These are phyloP conservation scores for Penicillium palitans DNA, from an alignment of 2,329 filamentous ascomycete species.

Conservation along the genomic window DNA sequence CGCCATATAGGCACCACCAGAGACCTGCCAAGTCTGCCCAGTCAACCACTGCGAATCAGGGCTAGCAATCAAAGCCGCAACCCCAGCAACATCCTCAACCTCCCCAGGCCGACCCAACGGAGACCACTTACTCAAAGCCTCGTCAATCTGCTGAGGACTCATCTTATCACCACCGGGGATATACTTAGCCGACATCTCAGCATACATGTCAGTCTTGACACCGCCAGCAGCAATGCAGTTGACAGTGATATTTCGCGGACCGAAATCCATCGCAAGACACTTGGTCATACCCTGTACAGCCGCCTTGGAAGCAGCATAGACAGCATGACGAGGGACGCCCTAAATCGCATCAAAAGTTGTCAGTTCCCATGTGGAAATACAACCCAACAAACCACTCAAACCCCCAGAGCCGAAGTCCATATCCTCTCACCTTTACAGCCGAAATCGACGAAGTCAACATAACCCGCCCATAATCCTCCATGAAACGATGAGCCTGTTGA, in stretches of 20 bases:
- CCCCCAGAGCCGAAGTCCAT: not conserved
- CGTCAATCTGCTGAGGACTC: constrained; percentile 21
- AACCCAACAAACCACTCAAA: not conserved
- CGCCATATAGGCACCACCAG: constrained; percentile 24
- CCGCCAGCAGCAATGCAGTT: constrained; percentile 28
- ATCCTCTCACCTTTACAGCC: constrained; percentile 19
- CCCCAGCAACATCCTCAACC: constrained; percentile 22
- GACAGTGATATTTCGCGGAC: constrained; percentile 24
- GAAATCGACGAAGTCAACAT: constrained; percentile 28
- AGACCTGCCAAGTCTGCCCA: constrained; percentile 27
- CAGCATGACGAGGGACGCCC: constrained; percentile 23
- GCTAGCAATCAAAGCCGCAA: constrained; percentile 26
- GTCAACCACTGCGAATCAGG: constrained; percentile 28
- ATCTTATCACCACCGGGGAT: constrained; percentile 23
- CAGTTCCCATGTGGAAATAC: not conserved
- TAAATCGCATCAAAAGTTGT: not conserved
- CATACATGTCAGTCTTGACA: constrained; percentile 28
- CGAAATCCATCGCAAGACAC: constrained; percentile 26
- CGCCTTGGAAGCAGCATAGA: constrained; percentile 26
- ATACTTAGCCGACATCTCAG: constrained; percentile 22
- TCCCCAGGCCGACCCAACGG: constrained; percentile 22
- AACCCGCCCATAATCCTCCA: constrained; percentile 22
- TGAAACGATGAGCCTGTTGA: constrained; percentile 22
- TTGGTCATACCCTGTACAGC: constrained; percentile 27
- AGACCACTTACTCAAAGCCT: constrained; percentile 24